A percentile compares a stretch with the other conserved stretches of the same genome.
phyloP scores from a whole-genome alignment of 2,329 filamentous ascomycete genomes.

The Fusarium pseudocircinatum region DNA sequence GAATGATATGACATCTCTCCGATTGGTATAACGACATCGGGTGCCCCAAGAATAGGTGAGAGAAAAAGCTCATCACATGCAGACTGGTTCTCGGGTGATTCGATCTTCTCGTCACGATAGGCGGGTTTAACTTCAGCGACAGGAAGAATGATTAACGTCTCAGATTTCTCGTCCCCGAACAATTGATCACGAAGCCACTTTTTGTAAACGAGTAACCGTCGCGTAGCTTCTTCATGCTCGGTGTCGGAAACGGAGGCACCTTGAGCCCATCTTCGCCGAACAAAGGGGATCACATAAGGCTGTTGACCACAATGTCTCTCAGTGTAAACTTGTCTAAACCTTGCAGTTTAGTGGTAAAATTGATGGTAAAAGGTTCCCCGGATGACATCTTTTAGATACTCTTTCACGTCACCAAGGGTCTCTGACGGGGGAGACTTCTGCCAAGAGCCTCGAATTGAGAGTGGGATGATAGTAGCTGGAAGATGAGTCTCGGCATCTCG shows the following conservation, averaged over 20 bases:
- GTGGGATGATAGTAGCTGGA: background rate
- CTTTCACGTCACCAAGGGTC: background rate
- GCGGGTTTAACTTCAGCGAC: background rate
- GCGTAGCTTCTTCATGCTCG: background rate
- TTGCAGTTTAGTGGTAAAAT: background rate
- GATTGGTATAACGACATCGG: background rate
- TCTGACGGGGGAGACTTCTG: background rate
- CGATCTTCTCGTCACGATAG: background rate
- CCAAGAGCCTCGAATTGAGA: background rate
- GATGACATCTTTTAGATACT: background rate
- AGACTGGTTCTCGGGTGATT: background rate
- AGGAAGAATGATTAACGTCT: background rate
- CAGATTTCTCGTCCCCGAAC: background rate
- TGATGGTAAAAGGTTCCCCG: background rate
- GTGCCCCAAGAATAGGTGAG: accelerated
- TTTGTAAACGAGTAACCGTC: background rate
- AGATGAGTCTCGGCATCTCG: background rate
- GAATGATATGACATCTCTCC: accelerated
- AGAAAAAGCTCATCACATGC: background rate
- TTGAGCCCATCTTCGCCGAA: background rate
- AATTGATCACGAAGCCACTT: background rate
- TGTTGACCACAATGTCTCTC: background rate
- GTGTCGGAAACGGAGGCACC: background rate
- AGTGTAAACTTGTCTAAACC: background rate
- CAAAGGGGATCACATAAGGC: background rate